Conservation (phyloP, 2,329 filamentous ascomycete species). For the Ophiocordyceps camponoti-floridani region DNA sequence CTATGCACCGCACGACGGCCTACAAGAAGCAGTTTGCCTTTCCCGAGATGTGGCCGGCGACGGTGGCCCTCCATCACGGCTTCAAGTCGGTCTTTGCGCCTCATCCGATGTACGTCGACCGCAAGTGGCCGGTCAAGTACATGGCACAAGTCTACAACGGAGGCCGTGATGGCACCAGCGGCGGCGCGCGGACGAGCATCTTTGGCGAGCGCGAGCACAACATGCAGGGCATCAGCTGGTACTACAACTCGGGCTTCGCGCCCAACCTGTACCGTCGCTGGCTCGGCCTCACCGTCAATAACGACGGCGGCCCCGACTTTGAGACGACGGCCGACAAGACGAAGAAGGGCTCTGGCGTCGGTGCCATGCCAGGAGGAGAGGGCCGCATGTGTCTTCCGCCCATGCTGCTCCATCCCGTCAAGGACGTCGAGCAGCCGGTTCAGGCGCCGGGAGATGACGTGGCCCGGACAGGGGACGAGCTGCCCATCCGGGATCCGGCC, state of each 20-base stretch:
- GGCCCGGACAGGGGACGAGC: slow-evolving; percentile 8
- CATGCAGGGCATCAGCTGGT: slow-evolving; percentile 75
- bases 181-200: slow-evolving; percentile 54
- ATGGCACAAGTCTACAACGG: slow-evolving; percentile 67
- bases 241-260: slow-evolving; percentile 73
- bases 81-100: slow-evolving; percentile 85
- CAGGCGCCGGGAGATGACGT: slow-evolving; percentile 33
- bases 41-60: slow-evolving; percentile 91
- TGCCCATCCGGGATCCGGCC: slow-evolving; percentile 26
- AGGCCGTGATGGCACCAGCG: slow-evolving; percentile 54
- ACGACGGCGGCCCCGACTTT: slow-evolving; percentile 61
- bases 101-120: slow-evolving; percentile 75
- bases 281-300: slow-evolving; percentile 66
- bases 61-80: slow-evolving; percentile 75
- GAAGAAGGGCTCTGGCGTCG: slow-evolving; percentile 29
- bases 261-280: slow-evolving; percentile 69
- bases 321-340: slow-evolving; percentile 40
- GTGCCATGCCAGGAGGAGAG: slow-evolving; percentile 46
- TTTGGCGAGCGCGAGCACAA: slow-evolving; percentile 83
- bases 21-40: slow-evolving; percentile 80
- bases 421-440: slow-evolving; percentile 51
- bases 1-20: slow-evolving; percentile 83
- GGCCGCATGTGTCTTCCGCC: slow-evolving; percentile 82
- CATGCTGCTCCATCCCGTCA: slow-evolving; percentile 80
- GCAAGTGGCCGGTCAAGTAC: slow-evolving; percentile 67